phyloP scores from a whole-genome alignment of 2,329 filamentous ascomycete genomes.

The Trichoderma polysporum region DNA sequence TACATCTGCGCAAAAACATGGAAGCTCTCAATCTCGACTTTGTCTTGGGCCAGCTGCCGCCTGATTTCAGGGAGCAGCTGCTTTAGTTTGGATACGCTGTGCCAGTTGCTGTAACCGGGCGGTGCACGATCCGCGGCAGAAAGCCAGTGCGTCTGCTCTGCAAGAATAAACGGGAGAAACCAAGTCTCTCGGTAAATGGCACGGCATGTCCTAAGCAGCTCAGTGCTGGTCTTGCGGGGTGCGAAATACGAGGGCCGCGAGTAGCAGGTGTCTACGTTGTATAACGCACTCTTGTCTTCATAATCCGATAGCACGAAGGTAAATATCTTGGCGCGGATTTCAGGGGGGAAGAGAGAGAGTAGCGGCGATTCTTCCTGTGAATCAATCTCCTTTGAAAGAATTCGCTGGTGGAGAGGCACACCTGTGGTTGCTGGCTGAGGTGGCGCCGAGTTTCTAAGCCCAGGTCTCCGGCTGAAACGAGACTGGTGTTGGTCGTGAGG shows the following conservation, averaged over 20 bases:
- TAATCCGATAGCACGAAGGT: conserved; percentile 39
- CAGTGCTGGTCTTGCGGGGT: conserved; percentile 36
- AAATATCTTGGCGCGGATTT: conserved; percentile 52
- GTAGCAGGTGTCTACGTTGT: conserved; percentile 37
- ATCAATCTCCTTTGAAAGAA: not conserved
- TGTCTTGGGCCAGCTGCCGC: conserved; percentile 23
- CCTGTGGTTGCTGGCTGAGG: not conserved
- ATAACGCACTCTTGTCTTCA: conserved; percentile 33
- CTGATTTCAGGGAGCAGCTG: conserved; percentile 24
- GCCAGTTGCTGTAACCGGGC: conserved; percentile 21
- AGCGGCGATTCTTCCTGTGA: conserved; percentile 30
- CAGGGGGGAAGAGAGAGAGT: conserved; percentile 44
- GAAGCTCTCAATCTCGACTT: conserved; percentile 33
- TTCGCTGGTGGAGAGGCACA: conserved; percentile 8
- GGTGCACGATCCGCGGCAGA: conserved; percentile 34
- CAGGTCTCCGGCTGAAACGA: not conserved
- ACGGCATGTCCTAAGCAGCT: conserved; percentile 45
- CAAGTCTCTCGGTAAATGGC: conserved; percentile 43
- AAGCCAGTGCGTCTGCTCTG: conserved; percentile 43
- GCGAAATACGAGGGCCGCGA: conserved; percentile 43
- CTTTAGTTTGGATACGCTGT: not conserved
- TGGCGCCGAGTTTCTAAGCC: not conserved
- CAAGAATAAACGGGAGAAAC: conserved; percentile 42
- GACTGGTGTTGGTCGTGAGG: not conserved
- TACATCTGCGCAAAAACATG: conserved; percentile 46